Evolutionary conservation across 2,329 filamentous ascomycete genomes (phyloP).

Genomic region (Hortaea werneckii): DNA sequence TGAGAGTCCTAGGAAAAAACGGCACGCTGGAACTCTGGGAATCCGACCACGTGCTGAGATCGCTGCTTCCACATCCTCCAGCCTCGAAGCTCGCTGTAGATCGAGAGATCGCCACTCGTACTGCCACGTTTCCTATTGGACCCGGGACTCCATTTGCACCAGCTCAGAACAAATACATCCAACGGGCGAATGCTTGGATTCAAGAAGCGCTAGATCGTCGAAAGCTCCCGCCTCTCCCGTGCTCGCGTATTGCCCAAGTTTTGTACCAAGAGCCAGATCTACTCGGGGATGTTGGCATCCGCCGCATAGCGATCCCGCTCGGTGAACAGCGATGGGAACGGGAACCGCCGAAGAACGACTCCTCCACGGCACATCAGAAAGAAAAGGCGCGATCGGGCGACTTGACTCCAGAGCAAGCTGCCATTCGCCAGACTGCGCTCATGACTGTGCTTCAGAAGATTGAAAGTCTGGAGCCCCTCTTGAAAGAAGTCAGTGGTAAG

Average conservation of each 20-base stretch:
- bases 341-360: slow-evolving; percentile 7
- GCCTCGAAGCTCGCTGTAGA: slow-evolving; percentile 50
- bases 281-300: slow-evolving; percentile 58
- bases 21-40: slow-evolving; percentile 85
- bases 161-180: slow-evolving; percentile 70
- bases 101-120: slow-evolving; percentile 52
- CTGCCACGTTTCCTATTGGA: slow-evolving; percentile 74
- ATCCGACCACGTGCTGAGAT: slow-evolving; percentile 72
- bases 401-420: slow-evolving; percentile 48
- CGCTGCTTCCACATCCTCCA: slow-evolving; percentile 65
- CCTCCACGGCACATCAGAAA: slow-evolving; percentile 7
- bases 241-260: slow-evolving; percentile 63
- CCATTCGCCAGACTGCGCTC: slow-evolving; percentile 69
- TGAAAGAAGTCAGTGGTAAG: slow-evolving; percentile 75
- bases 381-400: slow-evolving; percentile 14
- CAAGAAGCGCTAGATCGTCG: slow-evolving; percentile 62
- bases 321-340: slow-evolving; percentile 81
- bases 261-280: slow-evolving; percentile 71
- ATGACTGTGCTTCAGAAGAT: slow-evolving; percentile 73
- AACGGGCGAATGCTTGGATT: slow-evolving; percentile 77
- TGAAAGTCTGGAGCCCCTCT: slow-evolving; percentile 70
- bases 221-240: slow-evolving; percentile 64
- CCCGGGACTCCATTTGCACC: slow-evolving; percentile 72
- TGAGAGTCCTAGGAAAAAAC: slow-evolving; percentile 66
- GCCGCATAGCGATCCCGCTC: slow-evolving; percentile 76